A percentile compares a stretch with the other conserved stretches of the same genome.
phyloP scores from a whole-genome alignment of 495 filamentous ascomycete genomes.

The Tirmania nivea region DNA sequence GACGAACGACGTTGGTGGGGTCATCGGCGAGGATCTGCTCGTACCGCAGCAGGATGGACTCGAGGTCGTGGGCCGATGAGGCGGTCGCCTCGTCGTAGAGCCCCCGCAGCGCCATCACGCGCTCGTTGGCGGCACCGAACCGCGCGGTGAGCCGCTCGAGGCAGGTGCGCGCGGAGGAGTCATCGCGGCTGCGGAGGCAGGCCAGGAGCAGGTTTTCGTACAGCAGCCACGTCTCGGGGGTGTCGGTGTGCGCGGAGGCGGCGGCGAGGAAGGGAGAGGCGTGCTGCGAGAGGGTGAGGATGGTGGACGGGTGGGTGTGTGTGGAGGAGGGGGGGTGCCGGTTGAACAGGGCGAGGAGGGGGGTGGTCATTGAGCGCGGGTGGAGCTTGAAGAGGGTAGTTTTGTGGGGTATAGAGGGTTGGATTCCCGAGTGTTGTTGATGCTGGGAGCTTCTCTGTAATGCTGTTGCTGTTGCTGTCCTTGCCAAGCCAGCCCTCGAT shows the following conservation, averaged over 20 bases:
- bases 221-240: slow-evolving; percentile 53
- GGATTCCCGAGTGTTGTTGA: too few relatives aligned
- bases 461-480: too few relatives aligned
- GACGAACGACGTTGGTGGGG: slow-evolving; percentile 56
- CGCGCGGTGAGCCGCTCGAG: slow-evolving; percentile 51
- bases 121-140: slow-evolving; percentile 65
- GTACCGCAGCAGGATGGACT: slow-evolving; percentile 51
- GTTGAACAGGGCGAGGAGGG: slow-evolving; percentile 16
- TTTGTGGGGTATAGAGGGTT: too few relatives aligned
- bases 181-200: slow-evolving; percentile 69
- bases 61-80: slow-evolving; percentile 35
- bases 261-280: slow-evolving; percentile 47
- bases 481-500: too few relatives aligned
- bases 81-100: slow-evolving; percentile 73
- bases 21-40: slow-evolving; percentile 49
- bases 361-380: neutral
- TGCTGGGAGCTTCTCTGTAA: too few relatives aligned
- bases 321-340: slow-evolving; percentile 10
- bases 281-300: slow-evolving; percentile 55
- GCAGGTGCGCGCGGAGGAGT: slow-evolving; percentile 48
- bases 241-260: slow-evolving; percentile 32
- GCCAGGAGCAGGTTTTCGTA: slow-evolving; percentile 71
- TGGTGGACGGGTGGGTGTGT: slow-evolving; percentile 18
- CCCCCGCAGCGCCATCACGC: slow-evolving; percentile 59
- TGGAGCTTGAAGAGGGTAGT: too few relatives aligned